Base-by-base conservation (phyloP, 1,139 yeast species). In the Protomyces inouyei region DNA sequence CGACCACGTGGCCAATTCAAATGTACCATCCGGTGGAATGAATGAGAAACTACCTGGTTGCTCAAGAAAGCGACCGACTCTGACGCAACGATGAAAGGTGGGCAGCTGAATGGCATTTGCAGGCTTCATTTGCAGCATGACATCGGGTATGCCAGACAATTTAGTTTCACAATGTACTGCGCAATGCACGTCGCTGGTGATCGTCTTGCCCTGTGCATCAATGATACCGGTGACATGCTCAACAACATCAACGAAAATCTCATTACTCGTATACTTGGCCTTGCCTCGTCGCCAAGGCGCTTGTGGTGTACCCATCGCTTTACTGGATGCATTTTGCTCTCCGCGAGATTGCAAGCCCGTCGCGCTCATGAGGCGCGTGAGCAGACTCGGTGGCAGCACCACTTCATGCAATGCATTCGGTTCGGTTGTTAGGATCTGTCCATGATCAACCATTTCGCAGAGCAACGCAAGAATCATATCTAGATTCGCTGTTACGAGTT, bases 21-120 rank as follows among this genome's bases (percentile, higher is more conserved):
- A 83, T 67, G 78, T 81, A 3, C 96, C 98, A 74, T 93, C 97
- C 0, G 98, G 96, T 2, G 98, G 98, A 23, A 88, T 81, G 71
- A 92, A 89, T 16, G 84, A 78, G 52, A 91, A 72, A 0, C 77
- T 70, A 14, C 74, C 76, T 3, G 75, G 75, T 16, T 65, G 67
- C 46, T 68, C 67, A 14, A 68, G 57, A 76, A 78, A 76, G 38
- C 66, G 69, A 10, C 67, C 67, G 18, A 69, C 66, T n/a, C 75
- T 72, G 1, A 87, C 81, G 70, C 88, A 82, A 46, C 78, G 80
- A 71, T 87, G 93, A 68, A 86, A 81, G 38, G 79, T 73, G 2
- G 78, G 76, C 12, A 67, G 68, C 16, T 66, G 70, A 5, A 81
- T 72, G 65, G 78, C 73, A n/a, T 64, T 57, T 16, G 69, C 70